Base-by-base conservation (phyloP, 495 filamentous ascomycete genomes). In the Pyrenula massariospora region DNA sequence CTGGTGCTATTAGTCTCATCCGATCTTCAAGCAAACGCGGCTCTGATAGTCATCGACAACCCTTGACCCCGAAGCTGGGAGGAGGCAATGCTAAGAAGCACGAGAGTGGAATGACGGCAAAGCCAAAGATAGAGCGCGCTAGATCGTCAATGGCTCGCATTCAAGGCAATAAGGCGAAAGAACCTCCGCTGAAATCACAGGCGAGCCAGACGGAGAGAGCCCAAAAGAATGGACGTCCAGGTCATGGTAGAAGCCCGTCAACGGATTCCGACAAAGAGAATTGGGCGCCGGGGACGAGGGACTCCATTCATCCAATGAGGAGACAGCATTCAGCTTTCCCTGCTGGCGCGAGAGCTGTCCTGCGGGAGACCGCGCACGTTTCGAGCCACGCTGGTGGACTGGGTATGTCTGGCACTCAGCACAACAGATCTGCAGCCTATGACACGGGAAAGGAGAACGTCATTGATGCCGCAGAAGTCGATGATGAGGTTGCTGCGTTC, bases 251-350 rank as follows among this genome's bases (percentile, higher is more conserved):
- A 63, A 51, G 68, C 66, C 59, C 84, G 70, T 58, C 62, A 57
- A 76, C 84, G 47, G 91, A 95, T 54, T 94, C 89, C 1, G 91
- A 96, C 63, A 96, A 96, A 66, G 91, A 96, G 71, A 96, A 96
- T 66, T 93, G 88, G 88, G 78, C 84, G 52, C 82, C 82, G 1
- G 79, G 73, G 21, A 81, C 75, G 5, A 68, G 73, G 42, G 60
- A 60, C 12, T 65, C 72, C 3, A 22, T 12, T 21, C 68, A 73
- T 31, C 53, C 69, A 48, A 73, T 69, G 58, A 70, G 71, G 21
- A 67, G 70, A 15, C 31, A 42, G 31, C 15, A 42, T 42, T 59
- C 66, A n/a, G 59, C 64, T 12, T 67, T 68, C 21, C 66, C 70
- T 10, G 60, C 62, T 10, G 59, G 67, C 24, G 58, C 64, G 47